These are phyloP conservation scores for Barnettozyma hawaiiensis DNA, from an alignment of 1,139 yeast genomes.

Conservation along the genomic window DNA sequence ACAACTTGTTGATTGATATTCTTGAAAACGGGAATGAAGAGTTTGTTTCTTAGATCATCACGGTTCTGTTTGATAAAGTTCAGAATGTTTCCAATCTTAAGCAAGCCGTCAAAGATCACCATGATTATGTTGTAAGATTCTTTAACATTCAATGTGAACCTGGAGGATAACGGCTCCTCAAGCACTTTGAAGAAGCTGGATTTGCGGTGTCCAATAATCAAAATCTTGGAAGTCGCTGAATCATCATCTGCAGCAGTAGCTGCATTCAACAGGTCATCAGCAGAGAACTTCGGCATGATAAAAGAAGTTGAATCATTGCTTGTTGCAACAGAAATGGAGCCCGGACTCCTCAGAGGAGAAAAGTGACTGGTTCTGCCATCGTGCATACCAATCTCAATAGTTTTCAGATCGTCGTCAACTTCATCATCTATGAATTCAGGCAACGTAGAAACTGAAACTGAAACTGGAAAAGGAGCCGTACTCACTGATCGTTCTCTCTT, in stretches of 20 bases:
- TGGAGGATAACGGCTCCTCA: conserved; percentile 10
- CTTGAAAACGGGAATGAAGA: conserved; percentile 22
- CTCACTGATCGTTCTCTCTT: neutral
- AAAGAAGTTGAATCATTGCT: conserved; percentile 13
- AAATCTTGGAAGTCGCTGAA: conserved; percentile 11
- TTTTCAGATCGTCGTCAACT: conserved; percentile 20
- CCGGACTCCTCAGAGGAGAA: neutral
- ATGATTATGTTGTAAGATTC: conserved; percentile 18
- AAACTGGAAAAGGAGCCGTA: no score
- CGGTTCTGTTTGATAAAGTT: conserved; percentile 20
- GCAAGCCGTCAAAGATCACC: conserved; percentile 24
- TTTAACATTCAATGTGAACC: conserved; percentile 18
- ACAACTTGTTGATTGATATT: conserved; percentile 20
- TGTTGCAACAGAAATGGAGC: neutral
- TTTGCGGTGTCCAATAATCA: conserved; percentile 25
- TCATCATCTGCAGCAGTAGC: no score
- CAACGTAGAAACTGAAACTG: neutral
- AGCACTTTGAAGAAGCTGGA: conserved; percentile 17
- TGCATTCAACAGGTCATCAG: neutral
- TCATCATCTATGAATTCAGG: conserved; percentile 1
- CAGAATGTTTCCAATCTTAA: conserved; percentile 25
- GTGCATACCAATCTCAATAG: conserved; percentile 23
- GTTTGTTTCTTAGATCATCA: conserved; percentile 8
- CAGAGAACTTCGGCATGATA: conserved; percentile 18
- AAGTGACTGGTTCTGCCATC: conserved; percentile 9